Conservation (phyloP, 208 protist species). For the Balamuthia mandrillaris region DNA sequence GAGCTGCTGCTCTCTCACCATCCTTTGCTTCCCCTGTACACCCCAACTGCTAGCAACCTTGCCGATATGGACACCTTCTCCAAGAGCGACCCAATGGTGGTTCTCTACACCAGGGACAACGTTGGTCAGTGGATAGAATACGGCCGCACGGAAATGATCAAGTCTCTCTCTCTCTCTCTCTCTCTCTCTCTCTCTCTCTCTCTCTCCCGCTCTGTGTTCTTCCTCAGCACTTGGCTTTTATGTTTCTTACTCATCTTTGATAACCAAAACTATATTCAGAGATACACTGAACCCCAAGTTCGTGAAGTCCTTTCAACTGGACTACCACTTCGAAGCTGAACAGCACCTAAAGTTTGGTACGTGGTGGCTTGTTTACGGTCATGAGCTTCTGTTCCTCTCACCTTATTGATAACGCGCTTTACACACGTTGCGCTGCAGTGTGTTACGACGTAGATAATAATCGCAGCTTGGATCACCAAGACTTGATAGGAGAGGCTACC, state of each 20-base stretch:
- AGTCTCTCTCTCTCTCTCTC: neutral
- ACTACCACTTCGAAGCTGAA: slow-evolving; percentile 15
- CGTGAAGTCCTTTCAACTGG: neutral
- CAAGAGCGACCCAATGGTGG: neutral
- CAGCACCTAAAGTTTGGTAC: neutral
- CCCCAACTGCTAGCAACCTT: neutral
- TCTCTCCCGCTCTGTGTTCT: neutral
- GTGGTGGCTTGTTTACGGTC: neutral
- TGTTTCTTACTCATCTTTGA: neutral
- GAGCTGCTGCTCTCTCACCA: too few species aligned
- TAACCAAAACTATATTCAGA: neutral
- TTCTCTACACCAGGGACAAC: neutral
- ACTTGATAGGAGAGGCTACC: neutral
- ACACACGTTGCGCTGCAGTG: neutral
- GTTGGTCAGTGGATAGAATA: neutral
- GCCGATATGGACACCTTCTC: neutral
- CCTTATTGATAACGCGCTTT: neutral
- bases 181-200: neutral
- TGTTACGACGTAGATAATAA: neutral
- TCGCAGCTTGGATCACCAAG: neutral
- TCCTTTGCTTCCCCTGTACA: too few species aligned
- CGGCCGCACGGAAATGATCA: neutral
- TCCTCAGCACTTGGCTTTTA: neutral
- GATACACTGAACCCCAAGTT: slow-evolving; percentile 10
- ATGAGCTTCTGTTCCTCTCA: neutral